Conservation (phyloP, 2,329 filamentous ascomycete species). For the Fusarium papillatum region DNA sequence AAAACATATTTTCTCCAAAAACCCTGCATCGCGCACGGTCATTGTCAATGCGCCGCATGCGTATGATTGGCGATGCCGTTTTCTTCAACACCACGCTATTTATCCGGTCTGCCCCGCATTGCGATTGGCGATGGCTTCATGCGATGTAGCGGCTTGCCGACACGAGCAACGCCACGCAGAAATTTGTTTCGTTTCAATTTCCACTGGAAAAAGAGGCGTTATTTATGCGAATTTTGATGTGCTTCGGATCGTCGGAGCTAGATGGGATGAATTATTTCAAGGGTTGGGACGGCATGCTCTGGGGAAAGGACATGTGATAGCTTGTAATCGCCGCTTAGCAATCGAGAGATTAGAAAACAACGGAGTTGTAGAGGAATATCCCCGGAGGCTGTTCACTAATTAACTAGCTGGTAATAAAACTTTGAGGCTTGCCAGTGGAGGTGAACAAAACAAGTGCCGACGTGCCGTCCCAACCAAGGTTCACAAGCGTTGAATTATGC, state of each 20-base stretch:
- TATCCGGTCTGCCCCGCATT: neutral
- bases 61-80: neutral
- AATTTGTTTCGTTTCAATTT: neutral
- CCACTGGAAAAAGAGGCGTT: neutral
- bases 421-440: neutral
- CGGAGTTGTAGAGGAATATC: neutral
- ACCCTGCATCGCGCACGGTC: neutral
- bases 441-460: neutral
- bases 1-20: neutral
- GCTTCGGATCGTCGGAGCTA: neutral
- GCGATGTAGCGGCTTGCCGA: neutral
- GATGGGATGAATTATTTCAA: neutral
- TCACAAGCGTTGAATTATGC: neutral
- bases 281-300: neutral
- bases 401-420: neutral
- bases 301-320: neutral
- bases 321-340: neutral
- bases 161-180: neutral
- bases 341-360: neutral
- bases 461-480: neutral
- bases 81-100: neutral
- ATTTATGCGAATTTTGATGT: neutral
- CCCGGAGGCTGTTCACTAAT: neutral
- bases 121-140: slow-evolving; percentile 1
- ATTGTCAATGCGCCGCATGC: neutral